A percentile compares a stretch with the other conserved stretches of the same genome.
These are phyloP conservation scores for Hansfordia pulvinata DNA, from an alignment of 2,329 filamentous ascomycete genomes.

Conservation along the genomic window DNA sequence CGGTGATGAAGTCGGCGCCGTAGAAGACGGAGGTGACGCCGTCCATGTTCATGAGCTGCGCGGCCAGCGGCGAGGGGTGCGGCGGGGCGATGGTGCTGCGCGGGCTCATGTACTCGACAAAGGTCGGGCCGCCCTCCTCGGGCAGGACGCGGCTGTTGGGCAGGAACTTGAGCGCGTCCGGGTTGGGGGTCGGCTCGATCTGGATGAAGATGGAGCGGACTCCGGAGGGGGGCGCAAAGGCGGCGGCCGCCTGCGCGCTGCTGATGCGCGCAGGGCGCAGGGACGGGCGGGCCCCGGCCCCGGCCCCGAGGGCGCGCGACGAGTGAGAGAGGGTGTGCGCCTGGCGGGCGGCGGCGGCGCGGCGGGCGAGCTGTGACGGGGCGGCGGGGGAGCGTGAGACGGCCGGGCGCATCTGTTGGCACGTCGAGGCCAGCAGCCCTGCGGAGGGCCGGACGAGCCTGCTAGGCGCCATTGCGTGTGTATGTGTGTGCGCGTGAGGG, in stretches of 20 bases:
- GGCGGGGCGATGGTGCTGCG: slow-evolving; percentile 80
- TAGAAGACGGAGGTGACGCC: slow-evolving; percentile 94
- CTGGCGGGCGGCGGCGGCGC: slow-evolving; percentile 13
- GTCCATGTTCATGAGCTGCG: slow-evolving; percentile 83
- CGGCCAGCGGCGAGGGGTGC: slow-evolving; percentile 80
- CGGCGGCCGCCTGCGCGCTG: slow-evolving; percentile 6
- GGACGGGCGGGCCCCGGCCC: neutral
- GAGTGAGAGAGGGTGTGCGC: slow-evolving; percentile 14
- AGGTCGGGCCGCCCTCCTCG: slow-evolving; percentile 55
- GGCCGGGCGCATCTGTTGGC: slow-evolving; percentile 6
- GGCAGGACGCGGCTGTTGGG: slow-evolving; percentile 83
- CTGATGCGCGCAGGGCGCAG: slow-evolving; percentile 4
- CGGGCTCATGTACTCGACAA: slow-evolving; percentile 84
- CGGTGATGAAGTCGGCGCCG: slow-evolving; percentile 89
- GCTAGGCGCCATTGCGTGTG: slow-evolving; percentile 4
- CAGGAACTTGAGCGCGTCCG: slow-evolving; percentile 92
- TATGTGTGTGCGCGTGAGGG: too few relatives aligned
- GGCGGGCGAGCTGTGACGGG: too few relatives aligned
- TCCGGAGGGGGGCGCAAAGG: slow-evolving; percentile 18
- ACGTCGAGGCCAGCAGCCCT: slow-evolving; percentile 11
- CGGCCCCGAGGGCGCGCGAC: slow-evolving; percentile 11
- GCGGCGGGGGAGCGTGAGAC: too few relatives aligned
- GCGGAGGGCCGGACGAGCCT: slow-evolving; percentile 14
- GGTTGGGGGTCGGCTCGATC: slow-evolving; percentile 86
- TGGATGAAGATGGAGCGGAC: slow-evolving; percentile 89